These are phyloP conservation scores for Hortiboletus flavorubellus DNA, from an alignment of 768 basidiomycete species.

Conservation along the genomic window DNA sequence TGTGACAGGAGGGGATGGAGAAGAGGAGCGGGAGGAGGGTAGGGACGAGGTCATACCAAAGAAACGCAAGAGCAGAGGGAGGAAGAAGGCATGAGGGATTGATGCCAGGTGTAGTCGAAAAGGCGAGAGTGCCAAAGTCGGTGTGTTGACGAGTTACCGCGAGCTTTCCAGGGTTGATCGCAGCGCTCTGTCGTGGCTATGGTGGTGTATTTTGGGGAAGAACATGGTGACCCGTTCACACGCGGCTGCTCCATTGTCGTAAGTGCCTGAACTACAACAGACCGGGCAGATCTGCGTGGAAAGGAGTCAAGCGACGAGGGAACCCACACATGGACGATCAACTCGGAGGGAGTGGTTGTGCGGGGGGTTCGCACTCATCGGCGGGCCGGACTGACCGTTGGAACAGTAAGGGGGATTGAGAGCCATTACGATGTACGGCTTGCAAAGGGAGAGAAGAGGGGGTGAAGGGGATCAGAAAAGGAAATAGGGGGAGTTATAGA, in stretches of 20 bases:
- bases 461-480: slow-evolving; percentile 7
- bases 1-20: slow-evolving; percentile 11
- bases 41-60: slow-evolving; percentile 7
- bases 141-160: slow-evolving; percentile 5
- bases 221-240: slow-evolving; percentile 9
- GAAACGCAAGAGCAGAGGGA: slow-evolving; percentile 22
- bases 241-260: slow-evolving; percentile 16
- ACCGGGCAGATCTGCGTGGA: neutral
- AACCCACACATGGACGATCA: neutral
- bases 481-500: slow-evolving; percentile 8
- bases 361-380: neutral
- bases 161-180: slow-evolving; percentile 10
- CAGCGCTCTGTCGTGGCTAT: neutral
- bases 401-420: neutral
- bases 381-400: neutral
- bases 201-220: slow-evolving; percentile 6
- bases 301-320: neutral
- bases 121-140: neutral
- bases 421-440: neutral
- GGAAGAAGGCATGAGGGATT: slow-evolving; percentile 12
- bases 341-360: too few relatives aligned
- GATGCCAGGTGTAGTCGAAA: too few relatives aligned
- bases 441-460: neutral
- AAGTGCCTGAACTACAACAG: slow-evolving; percentile 15
- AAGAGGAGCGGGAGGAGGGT: neutral